Evolutionary conservation across 108 stramenopile genomes (phyloP).

Genomic region (Bacterosira constricta): DNA sequence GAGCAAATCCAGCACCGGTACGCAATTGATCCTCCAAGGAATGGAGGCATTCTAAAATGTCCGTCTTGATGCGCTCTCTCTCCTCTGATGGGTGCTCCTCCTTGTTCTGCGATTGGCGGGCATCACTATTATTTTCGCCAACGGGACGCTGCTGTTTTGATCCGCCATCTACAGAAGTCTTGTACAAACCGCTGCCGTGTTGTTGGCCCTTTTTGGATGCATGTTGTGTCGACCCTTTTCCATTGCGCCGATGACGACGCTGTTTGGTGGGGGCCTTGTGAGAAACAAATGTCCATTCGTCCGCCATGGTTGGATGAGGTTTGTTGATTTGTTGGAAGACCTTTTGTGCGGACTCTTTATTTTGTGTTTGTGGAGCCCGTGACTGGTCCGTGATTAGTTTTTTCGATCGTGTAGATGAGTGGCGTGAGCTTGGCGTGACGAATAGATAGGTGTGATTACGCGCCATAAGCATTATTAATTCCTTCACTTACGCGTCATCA

Average conservation of each 20-base stretch:
- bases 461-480: too few relatives aligned
- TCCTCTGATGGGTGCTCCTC: background rate
- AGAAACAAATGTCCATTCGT: conserved; percentile 35
- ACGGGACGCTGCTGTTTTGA: background rate
- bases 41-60: conserved; percentile 17
- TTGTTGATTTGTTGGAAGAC: too few relatives aligned
- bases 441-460: too few relatives aligned
- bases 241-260: conserved; percentile 8
- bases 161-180: background rate
- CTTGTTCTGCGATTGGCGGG: too few relatives aligned
- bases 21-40: conserved; percentile 20
- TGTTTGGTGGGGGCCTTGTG: background rate
- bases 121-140: background rate
- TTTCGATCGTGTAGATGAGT: too few relatives aligned
- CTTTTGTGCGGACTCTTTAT: too few relatives aligned
- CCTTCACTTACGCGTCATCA: too few relatives aligned
- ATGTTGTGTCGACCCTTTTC: background rate
- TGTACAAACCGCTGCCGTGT: background rate
- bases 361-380: too few relatives aligned
- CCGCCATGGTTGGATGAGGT: background rate
- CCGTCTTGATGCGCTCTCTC: conserved; percentile 11
- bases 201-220: background rate
- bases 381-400: too few relatives aligned
- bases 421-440: too few relatives aligned
- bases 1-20: conserved; percentile 18